Evolutionary conservation across 352 stramenopile genomes (phyloP).

Genomic region (Phytophthora macrochlamydospora): DNA sequence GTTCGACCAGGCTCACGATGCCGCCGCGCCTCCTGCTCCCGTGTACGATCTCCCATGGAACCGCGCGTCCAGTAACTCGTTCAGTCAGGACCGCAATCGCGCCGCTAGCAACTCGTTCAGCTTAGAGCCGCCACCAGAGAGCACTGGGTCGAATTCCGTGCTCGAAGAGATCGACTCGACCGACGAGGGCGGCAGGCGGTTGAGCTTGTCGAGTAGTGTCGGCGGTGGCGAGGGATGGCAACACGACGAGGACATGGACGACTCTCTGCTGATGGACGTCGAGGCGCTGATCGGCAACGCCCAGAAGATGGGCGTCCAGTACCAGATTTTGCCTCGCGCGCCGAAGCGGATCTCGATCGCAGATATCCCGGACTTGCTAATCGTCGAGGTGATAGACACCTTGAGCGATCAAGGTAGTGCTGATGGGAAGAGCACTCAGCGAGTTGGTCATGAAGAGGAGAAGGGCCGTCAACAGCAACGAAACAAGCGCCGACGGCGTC

Average conservation of each 20-base stretch:
- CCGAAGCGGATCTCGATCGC: slow-evolving; percentile 67
- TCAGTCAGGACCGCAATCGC: slow-evolving; percentile 16
- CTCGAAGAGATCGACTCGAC: slow-evolving; percentile 30
- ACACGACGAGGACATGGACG: slow-evolving; percentile 42
- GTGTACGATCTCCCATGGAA: slow-evolving; percentile 72
- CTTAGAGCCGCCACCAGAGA: slow-evolving; percentile 22
- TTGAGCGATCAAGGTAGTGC: slow-evolving; percentile 19
- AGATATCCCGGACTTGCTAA: slow-evolving; percentile 72
- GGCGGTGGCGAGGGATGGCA: slow-evolving; percentile 27
- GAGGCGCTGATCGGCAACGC: slow-evolving; percentile 74
- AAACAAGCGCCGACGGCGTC: slow-evolving; percentile 22
- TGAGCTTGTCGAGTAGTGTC: slow-evolving; percentile 30
- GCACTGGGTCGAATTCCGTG: slow-evolving; percentile 28
- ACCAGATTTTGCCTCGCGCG: slow-evolving; percentile 56
- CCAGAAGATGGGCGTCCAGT: slow-evolving; percentile 73
- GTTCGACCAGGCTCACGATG: slow-evolving; percentile 44
- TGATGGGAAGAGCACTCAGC: not conserved
- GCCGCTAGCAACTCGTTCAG: slow-evolving; percentile 31
- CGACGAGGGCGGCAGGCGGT: slow-evolving; percentile 22
- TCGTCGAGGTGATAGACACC: slow-evolving; percentile 57
- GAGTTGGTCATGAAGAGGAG: slow-evolving; percentile 13
- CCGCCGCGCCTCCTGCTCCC: slow-evolving; percentile 24
- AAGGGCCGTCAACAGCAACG: slow-evolving; percentile 23
- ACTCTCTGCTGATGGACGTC: slow-evolving; percentile 66
- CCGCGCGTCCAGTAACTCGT: slow-evolving; percentile 34